Percentiles rank a stretch among this genome's conserved stretches.
phyloP scores from a whole-genome alignment of 108 stramenopile genomes.

The Nannochloropsis salina region DNA sequence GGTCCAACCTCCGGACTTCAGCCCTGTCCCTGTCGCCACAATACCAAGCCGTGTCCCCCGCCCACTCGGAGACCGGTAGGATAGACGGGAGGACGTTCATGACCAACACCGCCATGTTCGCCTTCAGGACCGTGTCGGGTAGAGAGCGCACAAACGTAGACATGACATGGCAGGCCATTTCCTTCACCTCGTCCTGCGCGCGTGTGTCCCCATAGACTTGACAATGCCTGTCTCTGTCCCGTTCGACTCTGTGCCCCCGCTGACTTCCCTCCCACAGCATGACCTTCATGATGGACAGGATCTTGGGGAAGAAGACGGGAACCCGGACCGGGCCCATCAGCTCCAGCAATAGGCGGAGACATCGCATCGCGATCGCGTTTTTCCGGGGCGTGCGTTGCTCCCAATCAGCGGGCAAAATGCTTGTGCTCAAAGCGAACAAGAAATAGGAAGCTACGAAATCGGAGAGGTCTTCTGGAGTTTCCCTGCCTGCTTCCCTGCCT shows the following conservation, averaged over 20 bases:
- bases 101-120: not conserved
- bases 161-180: conserved; percentile 6
- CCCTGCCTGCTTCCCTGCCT: not conserved
- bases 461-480: not conserved
- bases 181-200: not conserved
- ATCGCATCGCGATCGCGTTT: not conserved
- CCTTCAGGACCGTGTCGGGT: not conserved
- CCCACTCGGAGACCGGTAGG: not conserved
- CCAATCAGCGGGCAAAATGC: not conserved
- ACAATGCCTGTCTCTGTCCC: no score
- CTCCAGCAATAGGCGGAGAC: not conserved
- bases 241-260: no score
- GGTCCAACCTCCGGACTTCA: not conserved
- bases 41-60: not conserved
- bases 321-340: conserved; percentile 7
- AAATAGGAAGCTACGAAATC: not conserved
- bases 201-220: not conserved
- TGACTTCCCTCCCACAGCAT: not conserved
- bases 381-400: not conserved
- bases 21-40: not conserved
- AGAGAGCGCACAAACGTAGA: not conserved
- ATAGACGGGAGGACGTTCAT: not conserved
- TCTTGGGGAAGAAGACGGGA: not conserved
- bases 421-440: conserved; percentile 1
- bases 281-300: conserved; percentile 2